Conservation (phyloP, 1,284 basidiomycete genomes). For the Erythrobasidium hasegawianum region DNA sequence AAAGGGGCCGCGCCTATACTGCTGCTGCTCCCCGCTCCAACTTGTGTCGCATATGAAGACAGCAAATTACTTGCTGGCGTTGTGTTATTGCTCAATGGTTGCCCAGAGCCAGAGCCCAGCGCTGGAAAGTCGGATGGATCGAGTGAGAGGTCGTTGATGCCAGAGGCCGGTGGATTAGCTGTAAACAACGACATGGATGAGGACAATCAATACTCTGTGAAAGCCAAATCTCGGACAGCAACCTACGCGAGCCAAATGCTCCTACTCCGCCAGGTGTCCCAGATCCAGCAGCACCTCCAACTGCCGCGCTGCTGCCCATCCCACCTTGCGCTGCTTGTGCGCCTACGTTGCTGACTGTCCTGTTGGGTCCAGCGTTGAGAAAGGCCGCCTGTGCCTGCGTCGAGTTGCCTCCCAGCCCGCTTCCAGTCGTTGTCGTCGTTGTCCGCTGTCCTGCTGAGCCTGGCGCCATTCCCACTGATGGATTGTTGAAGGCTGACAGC, state of each 20-base stretch:
- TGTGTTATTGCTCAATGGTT: background rate
- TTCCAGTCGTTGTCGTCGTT: slow-evolving; percentile 2
- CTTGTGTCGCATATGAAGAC: slow-evolving; percentile 43
- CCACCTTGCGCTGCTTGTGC: slow-evolving; percentile 32
- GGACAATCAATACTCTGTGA: background rate
- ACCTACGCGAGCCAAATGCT: slow-evolving; percentile 31
- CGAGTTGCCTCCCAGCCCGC: slow-evolving; percentile 18
- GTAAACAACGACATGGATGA: background rate
- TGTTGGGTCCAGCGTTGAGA: slow-evolving; percentile 31
- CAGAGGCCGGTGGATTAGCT: background rate
- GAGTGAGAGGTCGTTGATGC: slow-evolving; percentile 61
- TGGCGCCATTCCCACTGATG: background rate
- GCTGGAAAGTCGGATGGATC: slow-evolving; percentile 82
- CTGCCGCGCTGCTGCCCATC: background rate
- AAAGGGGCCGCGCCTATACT: slow-evolving; percentile 9
- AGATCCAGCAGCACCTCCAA: background rate
- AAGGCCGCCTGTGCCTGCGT: slow-evolving; percentile 31
- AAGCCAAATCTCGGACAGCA: background rate
- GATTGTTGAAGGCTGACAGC: slow-evolving; percentile 10
- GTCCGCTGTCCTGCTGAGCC: slow-evolving; percentile 7
- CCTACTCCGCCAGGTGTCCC: slow-evolving; percentile 11
- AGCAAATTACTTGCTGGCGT: slow-evolving; percentile 35
- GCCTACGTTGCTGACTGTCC: slow-evolving; percentile 34
- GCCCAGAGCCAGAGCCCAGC: slow-evolving; percentile 57
- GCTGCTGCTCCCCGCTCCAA: slow-evolving; percentile 20